Percentiles rank a stretch among this genome's conserved stretches.
Conservation (phyloP, 1,139 yeast species). For the Zhuliangozyma blackwelliae region DNA sequence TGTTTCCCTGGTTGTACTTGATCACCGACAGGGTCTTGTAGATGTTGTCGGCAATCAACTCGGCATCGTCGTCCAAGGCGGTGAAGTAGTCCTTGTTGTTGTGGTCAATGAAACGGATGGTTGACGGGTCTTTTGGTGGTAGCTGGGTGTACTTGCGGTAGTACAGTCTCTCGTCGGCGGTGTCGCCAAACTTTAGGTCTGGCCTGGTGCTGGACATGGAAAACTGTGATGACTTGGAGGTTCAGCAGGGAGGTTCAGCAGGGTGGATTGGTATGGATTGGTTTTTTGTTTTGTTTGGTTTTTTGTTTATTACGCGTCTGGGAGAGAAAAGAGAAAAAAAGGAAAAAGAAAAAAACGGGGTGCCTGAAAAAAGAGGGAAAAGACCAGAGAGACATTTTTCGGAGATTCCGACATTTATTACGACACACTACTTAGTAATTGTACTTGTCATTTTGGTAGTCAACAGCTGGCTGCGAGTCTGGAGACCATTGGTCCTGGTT, state of each 20-base stretch:
- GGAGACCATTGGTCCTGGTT: conserved; percentile 25
- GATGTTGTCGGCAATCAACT: conserved; percentile 72
- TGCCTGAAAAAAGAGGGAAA: no score
- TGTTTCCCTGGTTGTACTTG: conserved; percentile 46
- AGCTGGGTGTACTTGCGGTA: conserved; percentile 54
- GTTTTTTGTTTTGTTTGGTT: no score
- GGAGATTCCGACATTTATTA: no score
- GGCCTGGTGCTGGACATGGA: conserved; percentile 68
- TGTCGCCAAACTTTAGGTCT: conserved; percentile 67
- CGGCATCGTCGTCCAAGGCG: conserved; percentile 75
- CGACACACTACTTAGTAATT: no score
- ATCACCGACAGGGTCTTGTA: conserved; percentile 80
- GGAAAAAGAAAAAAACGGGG: no score
- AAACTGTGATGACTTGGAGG: no score
- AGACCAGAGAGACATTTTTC: no score
- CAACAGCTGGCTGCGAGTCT: conserved; percentile 23
- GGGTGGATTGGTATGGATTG: no score
- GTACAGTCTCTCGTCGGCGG: conserved; percentile 60
- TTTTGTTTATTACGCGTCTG: no score
- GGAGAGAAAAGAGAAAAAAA: no score
- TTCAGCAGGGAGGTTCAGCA: no score
- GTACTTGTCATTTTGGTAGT: no score
- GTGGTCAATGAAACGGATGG: conserved; percentile 66
- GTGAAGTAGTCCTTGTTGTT: conserved; percentile 72
- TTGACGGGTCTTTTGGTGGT: conserved; percentile 40